phyloP scores from a whole-genome alignment of 2,329 filamentous ascomycete species.

The Grosmannia serpens region DNA sequence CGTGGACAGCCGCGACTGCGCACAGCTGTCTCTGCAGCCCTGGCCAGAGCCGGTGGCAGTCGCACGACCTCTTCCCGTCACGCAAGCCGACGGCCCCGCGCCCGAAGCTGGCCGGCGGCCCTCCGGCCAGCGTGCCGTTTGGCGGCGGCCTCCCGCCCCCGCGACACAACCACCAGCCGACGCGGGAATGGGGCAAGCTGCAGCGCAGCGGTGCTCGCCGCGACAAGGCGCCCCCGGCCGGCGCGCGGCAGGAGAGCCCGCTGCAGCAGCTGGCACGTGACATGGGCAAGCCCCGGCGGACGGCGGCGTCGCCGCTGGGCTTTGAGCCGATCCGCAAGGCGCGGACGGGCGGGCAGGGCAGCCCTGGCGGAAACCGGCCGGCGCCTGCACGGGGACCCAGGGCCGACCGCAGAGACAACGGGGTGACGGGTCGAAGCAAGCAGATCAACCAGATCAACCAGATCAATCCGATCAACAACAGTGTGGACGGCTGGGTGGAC shows the following conservation, averaged over 20 bases:
- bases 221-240: background rate
- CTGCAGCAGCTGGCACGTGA: background rate
- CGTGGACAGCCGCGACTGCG: background rate
- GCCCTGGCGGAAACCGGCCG: background rate
- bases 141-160: background rate
- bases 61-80: background rate
- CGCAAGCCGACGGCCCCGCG: background rate
- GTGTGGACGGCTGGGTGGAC: background rate
- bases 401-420: background rate
- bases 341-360: background rate
- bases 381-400: background rate
- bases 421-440: background rate
- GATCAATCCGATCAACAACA: too few relatives aligned
- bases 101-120: background rate
- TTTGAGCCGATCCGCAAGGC: background rate
- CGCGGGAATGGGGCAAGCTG: background rate
- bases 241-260: background rate
- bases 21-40: background rate
- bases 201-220: background rate
- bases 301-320: background rate
- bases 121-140: background rate
- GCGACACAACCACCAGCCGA: background rate
- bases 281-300: background rate
- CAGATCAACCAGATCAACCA: too few relatives aligned
- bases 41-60: constrained; percentile 3